phyloP scores from a whole-genome alignment of 2,329 filamentous ascomycete genomes.

The Septoria linicola region DNA sequence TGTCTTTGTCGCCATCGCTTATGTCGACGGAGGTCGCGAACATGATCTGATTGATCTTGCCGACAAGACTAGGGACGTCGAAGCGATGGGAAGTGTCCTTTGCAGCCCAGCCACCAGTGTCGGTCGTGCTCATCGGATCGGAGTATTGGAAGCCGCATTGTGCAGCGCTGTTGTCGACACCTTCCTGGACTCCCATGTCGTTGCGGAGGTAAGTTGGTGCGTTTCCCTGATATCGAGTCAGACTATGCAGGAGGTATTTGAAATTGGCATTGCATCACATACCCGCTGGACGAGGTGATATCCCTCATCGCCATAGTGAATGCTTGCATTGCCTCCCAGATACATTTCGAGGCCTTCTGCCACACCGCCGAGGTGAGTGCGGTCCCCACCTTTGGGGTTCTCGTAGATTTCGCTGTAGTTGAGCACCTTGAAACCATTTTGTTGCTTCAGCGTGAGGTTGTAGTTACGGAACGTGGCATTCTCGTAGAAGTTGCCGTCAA shows the following conservation, averaged over 20 bases:
- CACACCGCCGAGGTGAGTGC: constrained; percentile 14
- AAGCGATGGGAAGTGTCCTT: not conserved
- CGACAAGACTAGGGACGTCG: constrained; percentile 4
- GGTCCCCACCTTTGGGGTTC: not conserved
- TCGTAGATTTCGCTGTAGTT: not conserved
- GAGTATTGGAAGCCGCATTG: constrained; percentile 10
- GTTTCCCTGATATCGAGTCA: constrained; percentile 2
- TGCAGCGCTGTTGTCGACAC: not conserved
- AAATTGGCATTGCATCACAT: too few relatives aligned
- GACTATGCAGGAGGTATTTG: too few relatives aligned
- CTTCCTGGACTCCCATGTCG: not conserved
- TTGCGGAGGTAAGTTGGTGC: constrained; percentile 1
- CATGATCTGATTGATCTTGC: constrained; percentile 8
- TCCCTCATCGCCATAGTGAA: constrained; percentile 5
- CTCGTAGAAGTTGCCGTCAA: not conserved
- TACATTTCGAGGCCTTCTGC: constrained; percentile 16
- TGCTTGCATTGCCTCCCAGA: constrained; percentile 15
- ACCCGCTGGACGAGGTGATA: constrained; percentile 6
- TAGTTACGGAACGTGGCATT: not conserved
- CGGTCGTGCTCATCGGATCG: not conserved
- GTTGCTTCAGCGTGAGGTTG: constrained; percentile 5
- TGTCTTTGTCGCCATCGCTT: not conserved
- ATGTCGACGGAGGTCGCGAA: constrained; percentile 5
- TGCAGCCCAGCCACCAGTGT: not conserved
- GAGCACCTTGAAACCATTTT: constrained; percentile 3